These are phyloP conservation scores for Jacaranda mimosifolia DNA, from an alignment of 257 asterid species.

Conservation along the genomic window DNA sequence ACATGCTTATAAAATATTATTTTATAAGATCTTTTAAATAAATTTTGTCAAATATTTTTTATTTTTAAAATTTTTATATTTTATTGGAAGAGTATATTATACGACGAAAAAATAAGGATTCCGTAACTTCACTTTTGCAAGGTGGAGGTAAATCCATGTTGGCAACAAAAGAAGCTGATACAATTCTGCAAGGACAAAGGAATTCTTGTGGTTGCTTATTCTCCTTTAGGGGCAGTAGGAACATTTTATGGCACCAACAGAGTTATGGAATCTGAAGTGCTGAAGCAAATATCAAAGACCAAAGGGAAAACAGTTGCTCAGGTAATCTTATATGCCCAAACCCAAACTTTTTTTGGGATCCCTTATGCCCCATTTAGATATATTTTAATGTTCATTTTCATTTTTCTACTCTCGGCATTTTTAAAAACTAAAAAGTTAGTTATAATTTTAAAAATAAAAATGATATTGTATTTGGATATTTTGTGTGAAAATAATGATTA, in stretches of 20 bases:
- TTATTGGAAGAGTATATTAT: background rate
- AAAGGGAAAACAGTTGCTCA: conserved; percentile 41
- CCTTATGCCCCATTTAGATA: background rate
- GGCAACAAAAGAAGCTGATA: conserved; percentile 67
- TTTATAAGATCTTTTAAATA: no score
- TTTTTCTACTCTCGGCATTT: no score
- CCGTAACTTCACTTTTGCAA: conserved; percentile 11
- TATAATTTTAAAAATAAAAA: no score
- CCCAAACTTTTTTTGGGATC: background rate
- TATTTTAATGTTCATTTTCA: no score
- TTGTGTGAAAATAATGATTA: no score
- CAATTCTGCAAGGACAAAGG: conserved; percentile 42
- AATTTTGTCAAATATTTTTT: no score
- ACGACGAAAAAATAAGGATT: no score
- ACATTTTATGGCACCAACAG: conserved; percentile 40
- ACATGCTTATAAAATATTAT: no score
- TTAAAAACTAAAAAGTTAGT: no score
- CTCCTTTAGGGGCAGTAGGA: conserved; percentile 55
- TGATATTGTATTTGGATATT: no score
- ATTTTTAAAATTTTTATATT: background rate
- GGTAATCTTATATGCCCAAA: conserved; percentile 12
- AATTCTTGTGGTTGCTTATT: conserved; percentile 60
- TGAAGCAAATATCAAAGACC: conserved; percentile 57
- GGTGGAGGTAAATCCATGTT: conserved; percentile 85
- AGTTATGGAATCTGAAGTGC: conserved; percentile 60